Conservation (phyloP, 2,329 filamentous ascomycete genomes). For the Paecilomyces dactylethromorphus region DNA sequence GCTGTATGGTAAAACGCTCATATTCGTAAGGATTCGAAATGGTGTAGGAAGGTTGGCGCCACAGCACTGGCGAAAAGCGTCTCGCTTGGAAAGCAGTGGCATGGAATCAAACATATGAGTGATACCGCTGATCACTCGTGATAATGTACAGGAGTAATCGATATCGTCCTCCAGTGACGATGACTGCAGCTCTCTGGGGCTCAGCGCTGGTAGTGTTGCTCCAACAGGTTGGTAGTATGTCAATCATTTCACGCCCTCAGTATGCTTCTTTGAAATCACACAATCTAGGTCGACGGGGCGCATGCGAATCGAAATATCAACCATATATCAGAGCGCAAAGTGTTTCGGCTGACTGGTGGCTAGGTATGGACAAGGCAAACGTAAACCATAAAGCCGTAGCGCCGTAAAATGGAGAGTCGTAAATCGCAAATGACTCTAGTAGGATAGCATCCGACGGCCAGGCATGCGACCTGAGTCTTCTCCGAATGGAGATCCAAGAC, state of each 20-base stretch:
- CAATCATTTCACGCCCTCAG: conserved; percentile 4
- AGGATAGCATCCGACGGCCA: conserved; percentile 40
- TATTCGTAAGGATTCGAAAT: neutral
- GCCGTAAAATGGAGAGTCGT: conserved; percentile 1
- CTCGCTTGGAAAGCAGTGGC: neutral
- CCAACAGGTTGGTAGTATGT: conserved; percentile 2
- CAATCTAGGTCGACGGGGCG: neutral
- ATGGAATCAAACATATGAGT: neutral
- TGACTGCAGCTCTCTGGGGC: neutral
- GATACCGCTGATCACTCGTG: neutral
- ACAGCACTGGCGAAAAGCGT: neutral
- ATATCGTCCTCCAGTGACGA: neutral
- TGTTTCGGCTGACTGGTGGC: neutral
- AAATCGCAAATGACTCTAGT: conserved; percentile 16
- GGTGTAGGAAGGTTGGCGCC: neutral
- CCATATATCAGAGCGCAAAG: conserved; percentile 4
- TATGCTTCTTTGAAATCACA: conserved; percentile 4
- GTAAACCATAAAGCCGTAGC: conserved; percentile 9
- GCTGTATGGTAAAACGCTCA: neutral
- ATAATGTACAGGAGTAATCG: neutral
- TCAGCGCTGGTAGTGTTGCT: neutral
- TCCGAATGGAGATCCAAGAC: conserved; percentile 29
- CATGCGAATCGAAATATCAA: conserved; percentile 8
- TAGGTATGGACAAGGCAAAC: conserved; percentile 4
- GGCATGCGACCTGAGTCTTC: conserved; percentile 27